These are phyloP conservation scores for Myriosclerotinia scirpicola DNA, from an alignment of 2,329 filamentous ascomycete species.

Conservation along the genomic window DNA sequence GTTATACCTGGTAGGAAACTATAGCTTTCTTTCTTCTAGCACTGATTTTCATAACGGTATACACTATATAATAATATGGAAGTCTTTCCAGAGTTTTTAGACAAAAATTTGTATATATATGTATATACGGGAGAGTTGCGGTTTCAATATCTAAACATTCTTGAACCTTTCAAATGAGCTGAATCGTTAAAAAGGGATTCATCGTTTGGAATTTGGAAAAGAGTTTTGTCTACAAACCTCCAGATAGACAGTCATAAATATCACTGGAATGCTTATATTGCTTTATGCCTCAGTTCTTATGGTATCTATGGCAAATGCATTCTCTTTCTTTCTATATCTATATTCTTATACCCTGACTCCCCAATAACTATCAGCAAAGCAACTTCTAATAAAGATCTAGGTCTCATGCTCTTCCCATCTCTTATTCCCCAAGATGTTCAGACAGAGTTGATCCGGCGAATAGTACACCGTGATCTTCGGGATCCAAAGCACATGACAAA, in stretches of 20 bases:
- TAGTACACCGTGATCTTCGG: slow-evolving; percentile 77
- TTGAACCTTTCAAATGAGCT: not conserved
- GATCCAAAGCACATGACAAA: slow-evolving; percentile 80
- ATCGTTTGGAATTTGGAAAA: not conserved
- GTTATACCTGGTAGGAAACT: slow-evolving; percentile 63
- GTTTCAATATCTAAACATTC: no score
- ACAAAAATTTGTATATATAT: no score
- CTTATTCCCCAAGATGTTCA: slow-evolving; percentile 72
- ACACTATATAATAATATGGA: not conserved
- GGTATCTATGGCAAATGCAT: not conserved
- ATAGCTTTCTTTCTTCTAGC: slow-evolving; percentile 3
- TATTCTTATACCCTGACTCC: no score
- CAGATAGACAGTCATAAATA: not conserved
- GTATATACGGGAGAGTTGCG: no score
- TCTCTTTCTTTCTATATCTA: not conserved
- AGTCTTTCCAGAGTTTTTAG: not conserved
- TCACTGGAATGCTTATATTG: not conserved
- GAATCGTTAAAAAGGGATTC: not conserved
- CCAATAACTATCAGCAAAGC: slow-evolving; percentile 2
- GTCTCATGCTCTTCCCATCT: slow-evolving; percentile 74
- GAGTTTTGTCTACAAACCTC: not conserved
- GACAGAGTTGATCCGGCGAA: slow-evolving; percentile 63
- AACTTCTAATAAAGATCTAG: slow-evolving; percentile 48
- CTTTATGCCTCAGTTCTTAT: no score
- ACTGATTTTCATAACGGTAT: not conserved